A percentile compares a stretch with the other conserved stretches of the same genome.
Conservation (phyloP, 352 stramenopile species). For the Hyaloperonospora brassicae region DNA sequence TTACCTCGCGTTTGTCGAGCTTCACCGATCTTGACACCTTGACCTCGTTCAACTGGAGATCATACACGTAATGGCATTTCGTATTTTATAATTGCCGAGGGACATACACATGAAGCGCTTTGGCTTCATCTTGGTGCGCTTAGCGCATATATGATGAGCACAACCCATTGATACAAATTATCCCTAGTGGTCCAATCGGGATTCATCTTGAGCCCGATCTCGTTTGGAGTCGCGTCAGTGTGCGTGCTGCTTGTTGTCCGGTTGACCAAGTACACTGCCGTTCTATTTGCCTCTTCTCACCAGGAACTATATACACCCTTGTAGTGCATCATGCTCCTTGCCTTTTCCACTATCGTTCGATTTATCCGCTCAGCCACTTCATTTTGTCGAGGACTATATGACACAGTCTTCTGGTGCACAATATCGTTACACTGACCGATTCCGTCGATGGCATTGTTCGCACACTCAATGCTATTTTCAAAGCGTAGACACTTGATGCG, state of each 20-base stretch:
- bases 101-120: background rate
- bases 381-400: conserved; percentile 15
- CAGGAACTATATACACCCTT: conserved; percentile 18
- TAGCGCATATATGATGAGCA: conserved; percentile 16
- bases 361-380: conserved; percentile 19
- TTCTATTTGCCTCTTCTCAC: conserved; percentile 28
- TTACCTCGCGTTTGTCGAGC: conserved; percentile 13
- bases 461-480: conserved; percentile 24
- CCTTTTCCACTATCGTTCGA: conserved; percentile 21
- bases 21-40: conserved; percentile 12
- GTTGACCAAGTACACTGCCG: conserved; percentile 5
- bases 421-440: background rate
- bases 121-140: background rate
- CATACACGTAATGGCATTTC: conserved; percentile 11
- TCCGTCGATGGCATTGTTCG: conserved; percentile 10
- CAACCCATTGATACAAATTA: conserved; percentile 26
- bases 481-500: conserved; percentile 12
- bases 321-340: conserved; percentile 19
- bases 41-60: conserved; percentile 11
- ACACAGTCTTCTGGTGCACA: conserved; percentile 5
- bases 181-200: conserved; percentile 14
- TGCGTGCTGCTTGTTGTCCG: background rate
- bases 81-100: background rate
- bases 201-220: conserved; percentile 15
- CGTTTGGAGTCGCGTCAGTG: conserved; percentile 11